phyloP scores from a whole-genome alignment of 805 yeast species.

The Lachancea lanzarotensis region DNA sequence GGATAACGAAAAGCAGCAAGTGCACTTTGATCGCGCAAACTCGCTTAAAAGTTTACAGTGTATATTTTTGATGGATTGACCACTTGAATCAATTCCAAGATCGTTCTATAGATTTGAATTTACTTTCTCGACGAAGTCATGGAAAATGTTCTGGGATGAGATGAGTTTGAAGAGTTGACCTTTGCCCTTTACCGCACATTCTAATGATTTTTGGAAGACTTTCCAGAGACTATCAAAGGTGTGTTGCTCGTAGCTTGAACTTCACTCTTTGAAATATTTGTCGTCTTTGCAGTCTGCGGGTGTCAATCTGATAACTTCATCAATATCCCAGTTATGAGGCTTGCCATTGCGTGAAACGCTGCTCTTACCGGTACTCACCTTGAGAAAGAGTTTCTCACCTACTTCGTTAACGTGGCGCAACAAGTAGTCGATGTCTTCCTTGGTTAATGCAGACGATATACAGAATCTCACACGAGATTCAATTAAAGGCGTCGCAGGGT shows the following conservation, averaged over 20 bases:
- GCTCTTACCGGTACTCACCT: slow-evolving; percentile 69
- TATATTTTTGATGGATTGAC: background rate
- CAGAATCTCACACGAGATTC: slow-evolving; percentile 90
- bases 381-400: slow-evolving; percentile 70
- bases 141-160: too few relatives aligned
- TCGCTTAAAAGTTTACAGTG: too few relatives aligned
- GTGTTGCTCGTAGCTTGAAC: background rate
- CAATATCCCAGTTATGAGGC: slow-evolving; percentile 70
- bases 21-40: too few relatives aligned
- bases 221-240: too few relatives aligned
- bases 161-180: too few relatives aligned
- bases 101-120: background rate
- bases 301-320: slow-evolving; percentile 67
- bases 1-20: too few relatives aligned
- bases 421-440: slow-evolving; percentile 84
- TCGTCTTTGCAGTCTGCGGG: slow-evolving; percentile 54
- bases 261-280: slow-evolving; percentile 28
- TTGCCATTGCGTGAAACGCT: slow-evolving; percentile 58
- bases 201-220: too few relatives aligned
- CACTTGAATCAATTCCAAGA: background rate
- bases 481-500: slow-evolving; percentile 93
- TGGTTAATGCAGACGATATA: slow-evolving; percentile 84
- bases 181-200: too few relatives aligned
- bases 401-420: slow-evolving; percentile 64
- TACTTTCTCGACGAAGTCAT: background rate